Percentiles rank a stretch among this genome's conserved stretches.
Conservation (phyloP, 352 stramenopile genomes). For the Globisporangium cystogenes region DNA sequence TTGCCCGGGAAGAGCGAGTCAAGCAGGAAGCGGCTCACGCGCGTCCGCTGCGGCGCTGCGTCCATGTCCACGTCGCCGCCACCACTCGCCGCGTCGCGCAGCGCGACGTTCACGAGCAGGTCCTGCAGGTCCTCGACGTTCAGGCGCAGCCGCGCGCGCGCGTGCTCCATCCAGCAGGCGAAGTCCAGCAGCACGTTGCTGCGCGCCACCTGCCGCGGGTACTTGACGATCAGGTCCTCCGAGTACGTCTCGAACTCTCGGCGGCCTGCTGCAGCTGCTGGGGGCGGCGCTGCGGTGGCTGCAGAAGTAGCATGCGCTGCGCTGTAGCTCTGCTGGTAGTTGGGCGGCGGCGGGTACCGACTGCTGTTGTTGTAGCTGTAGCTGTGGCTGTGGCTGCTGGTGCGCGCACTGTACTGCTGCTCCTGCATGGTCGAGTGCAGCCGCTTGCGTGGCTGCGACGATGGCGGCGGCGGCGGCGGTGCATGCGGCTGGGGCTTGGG, state of each 20-base stretch:
- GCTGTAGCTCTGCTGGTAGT: slow-evolving; percentile 8
- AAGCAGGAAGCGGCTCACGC: slow-evolving; percentile 53
- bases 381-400: not conserved
- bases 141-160: slow-evolving; percentile 35
- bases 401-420: slow-evolving; percentile 3
- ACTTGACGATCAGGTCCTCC: slow-evolving; percentile 59
- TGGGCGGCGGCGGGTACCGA: slow-evolving; percentile 2
- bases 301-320: not conserved
- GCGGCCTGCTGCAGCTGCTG: not conserved
- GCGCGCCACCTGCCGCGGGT: slow-evolving; percentile 48
- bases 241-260: slow-evolving; percentile 40
- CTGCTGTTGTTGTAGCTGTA: not conserved
- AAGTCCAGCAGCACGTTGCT: slow-evolving; percentile 77
- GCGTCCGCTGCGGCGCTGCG: not conserved
- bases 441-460: slow-evolving; percentile 14
- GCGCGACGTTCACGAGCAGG: slow-evolving; percentile 47
- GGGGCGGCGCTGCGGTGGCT: not conserved
- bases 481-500: not conserved
- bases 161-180: slow-evolving; percentile 55
- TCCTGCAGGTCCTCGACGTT: slow-evolving; percentile 58
- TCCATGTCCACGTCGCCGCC: slow-evolving; percentile 5
- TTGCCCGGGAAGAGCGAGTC: slow-evolving; percentile 37
- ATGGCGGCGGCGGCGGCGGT: not conserved
- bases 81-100: slow-evolving; percentile 6
- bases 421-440: slow-evolving; percentile 24